phyloP scores from a whole-genome alignment of 371 early-diverging fungal genomes.

The Mortierella sp. region DNA sequence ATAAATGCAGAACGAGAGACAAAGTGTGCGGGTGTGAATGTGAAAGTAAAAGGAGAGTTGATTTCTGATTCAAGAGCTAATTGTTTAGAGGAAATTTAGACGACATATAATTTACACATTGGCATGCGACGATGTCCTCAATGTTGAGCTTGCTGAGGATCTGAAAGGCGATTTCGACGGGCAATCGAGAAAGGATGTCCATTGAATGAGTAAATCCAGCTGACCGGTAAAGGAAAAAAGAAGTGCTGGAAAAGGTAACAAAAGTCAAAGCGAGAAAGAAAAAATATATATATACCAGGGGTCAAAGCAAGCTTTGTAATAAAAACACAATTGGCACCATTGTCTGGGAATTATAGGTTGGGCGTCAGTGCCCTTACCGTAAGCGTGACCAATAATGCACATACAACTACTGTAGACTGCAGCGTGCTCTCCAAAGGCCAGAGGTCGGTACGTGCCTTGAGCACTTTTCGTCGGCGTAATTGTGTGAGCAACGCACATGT shows the following conservation, averaged over 20 bases:
- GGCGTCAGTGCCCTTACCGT: no score
- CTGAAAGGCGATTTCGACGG: conserved; percentile 41
- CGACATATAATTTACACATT: conserved; percentile 22
- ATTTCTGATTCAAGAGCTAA: no score
- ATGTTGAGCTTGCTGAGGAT: conserved; percentile 44
- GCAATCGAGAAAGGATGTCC: conserved; percentile 46
- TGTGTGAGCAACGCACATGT: not conserved
- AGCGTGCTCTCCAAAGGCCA: no score
- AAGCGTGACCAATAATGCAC: no score
- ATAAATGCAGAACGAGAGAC: not conserved
- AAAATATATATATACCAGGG: not conserved
- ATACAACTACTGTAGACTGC: no score
- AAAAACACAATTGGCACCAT: not conserved
- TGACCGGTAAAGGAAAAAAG: not conserved
- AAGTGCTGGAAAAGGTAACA: not conserved
- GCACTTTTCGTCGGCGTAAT: not conserved
- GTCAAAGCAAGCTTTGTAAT: no score
- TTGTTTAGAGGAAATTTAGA: not conserved
- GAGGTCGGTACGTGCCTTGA: no score
- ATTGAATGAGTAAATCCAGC: conserved; percentile 19
- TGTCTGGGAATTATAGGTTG: not conserved
- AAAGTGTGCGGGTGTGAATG: not conserved
- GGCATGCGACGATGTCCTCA: conserved; percentile 37
- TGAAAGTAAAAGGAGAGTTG: not conserved
- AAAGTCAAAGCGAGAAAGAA: not conserved